phyloP scores from a whole-genome alignment of 768 basidiomycete species.

The Mycena sanguinolenta region DNA sequence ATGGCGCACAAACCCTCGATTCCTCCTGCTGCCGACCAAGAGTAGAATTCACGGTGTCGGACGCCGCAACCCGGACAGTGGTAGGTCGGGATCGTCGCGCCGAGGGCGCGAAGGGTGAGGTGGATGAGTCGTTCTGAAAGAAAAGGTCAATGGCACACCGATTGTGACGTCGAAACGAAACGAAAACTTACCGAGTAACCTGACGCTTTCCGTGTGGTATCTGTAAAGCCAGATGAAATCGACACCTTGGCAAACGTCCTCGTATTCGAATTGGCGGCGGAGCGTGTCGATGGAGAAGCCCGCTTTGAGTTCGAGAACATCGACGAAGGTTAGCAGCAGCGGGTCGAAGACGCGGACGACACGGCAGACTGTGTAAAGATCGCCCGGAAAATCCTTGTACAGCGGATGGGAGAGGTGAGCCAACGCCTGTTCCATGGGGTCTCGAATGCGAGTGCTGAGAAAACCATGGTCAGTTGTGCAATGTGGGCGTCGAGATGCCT shows the following conservation, averaged over 20 bases:
- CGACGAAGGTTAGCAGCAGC: not conserved
- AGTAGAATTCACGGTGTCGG: not conserved
- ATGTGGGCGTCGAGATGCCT: no score
- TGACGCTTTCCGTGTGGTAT: no score
- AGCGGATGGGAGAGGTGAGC: not conserved
- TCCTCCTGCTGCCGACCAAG: no score
- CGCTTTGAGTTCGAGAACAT: not conserved
- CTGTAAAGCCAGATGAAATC: no score
- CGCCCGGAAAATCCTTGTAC: not conserved
- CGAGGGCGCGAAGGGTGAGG: not conserved
- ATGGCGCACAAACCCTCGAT: no score
- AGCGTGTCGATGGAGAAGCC: not conserved
- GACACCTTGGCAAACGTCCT: no score
- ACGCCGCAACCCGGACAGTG: conserved; percentile 1
- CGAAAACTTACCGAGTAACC: not conserved
- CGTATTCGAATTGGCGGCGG: not conserved
- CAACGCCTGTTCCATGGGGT: not conserved
- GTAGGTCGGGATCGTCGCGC: not conserved
- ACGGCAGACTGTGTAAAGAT: not conserved
- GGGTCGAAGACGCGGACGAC: not conserved
- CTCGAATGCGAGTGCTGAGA: not conserved
- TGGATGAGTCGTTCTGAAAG: not conserved
- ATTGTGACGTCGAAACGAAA: not conserved
- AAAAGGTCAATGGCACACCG: no score
- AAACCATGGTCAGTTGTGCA: no score